These are phyloP conservation scores for Cercospora berteroae DNA, from an alignment of 2,329 filamentous ascomycete species.

Conservation along the genomic window DNA sequence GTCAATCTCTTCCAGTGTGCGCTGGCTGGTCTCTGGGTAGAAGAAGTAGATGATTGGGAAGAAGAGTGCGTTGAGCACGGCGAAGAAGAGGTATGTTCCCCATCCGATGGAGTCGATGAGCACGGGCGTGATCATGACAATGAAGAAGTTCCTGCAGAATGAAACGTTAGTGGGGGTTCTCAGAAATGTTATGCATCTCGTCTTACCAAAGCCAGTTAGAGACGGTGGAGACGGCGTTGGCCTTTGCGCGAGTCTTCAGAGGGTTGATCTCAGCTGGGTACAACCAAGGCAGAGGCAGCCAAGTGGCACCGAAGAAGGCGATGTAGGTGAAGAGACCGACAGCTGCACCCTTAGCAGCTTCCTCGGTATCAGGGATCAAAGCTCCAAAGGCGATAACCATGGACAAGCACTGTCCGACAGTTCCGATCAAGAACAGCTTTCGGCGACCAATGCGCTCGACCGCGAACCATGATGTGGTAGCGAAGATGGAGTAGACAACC, in stretches of 20 bases:
- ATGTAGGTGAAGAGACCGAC: slow-evolving; percentile 69
- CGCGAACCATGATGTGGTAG: slow-evolving; percentile 61
- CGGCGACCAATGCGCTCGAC: slow-evolving; percentile 61
- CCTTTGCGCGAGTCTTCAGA: slow-evolving; percentile 54
- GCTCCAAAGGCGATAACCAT: slow-evolving; percentile 51
- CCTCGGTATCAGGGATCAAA: slow-evolving; percentile 39
- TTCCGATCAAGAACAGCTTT: slow-evolving; percentile 45
- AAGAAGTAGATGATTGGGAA: slow-evolving; percentile 59
- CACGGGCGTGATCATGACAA: slow-evolving; percentile 43
- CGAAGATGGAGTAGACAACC: slow-evolving; percentile 56
- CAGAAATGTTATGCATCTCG: background rate
- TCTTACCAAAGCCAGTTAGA: slow-evolving; percentile 40
- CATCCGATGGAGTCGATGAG: slow-evolving; percentile 49
- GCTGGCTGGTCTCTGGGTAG: slow-evolving; percentile 45
- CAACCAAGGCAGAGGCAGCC: slow-evolving; percentile 35
- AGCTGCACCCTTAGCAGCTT: slow-evolving; percentile 48
- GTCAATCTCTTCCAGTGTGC: slow-evolving; percentile 33
- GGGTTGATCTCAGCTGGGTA: slow-evolving; percentile 41
- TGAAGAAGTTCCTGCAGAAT: slow-evolving; percentile 46
- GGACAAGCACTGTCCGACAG: slow-evolving; percentile 53
- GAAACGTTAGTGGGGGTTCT: slow-evolving; percentile 21
- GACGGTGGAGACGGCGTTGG: slow-evolving; percentile 54
- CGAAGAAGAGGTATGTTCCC: slow-evolving; percentile 48
- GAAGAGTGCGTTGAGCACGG: slow-evolving; percentile 40
- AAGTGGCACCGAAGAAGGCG: slow-evolving; percentile 63